Base-by-base conservation (phyloP, 306 rosid genomes). In the Lathyrus aphaca region DNA sequence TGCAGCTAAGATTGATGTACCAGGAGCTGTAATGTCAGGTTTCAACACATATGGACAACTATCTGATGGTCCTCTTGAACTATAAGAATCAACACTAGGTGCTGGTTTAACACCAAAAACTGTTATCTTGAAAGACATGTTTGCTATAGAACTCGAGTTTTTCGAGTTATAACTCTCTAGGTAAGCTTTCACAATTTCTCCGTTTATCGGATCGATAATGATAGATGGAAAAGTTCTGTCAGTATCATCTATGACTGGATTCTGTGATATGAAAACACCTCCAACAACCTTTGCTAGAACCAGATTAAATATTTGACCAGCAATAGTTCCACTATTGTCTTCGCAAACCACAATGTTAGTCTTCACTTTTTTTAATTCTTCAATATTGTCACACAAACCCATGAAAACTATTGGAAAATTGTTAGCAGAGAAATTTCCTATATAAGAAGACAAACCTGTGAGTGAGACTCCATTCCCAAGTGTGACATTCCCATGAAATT, bases 21-120 rank as follows among this genome's bases (percentile, higher is more conserved):
- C 96, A 1, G 96, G 98, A 15, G 96, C 98, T 19, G 75, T 37
- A 25, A 92, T 68, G 38, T 92, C 98, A 0, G 96, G 96, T 74
- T 92, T 92, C 73, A 92, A 62, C 51, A 89, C 83, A 48, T 30
- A 73, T 6, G 95, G 93, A 65, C 85, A 87, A 69, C 86, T 85
- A 3, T n/a, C 58, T 11, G 98, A 89, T 42, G 96, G 98, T 3
- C 96, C 96, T 78, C 93, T 73, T 0, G 96, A 88, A 48, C 93
- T 89, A 69, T 88, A 92, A 38, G 14, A 19, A 46, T 86, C 88
- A 25, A 82, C 86, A 29, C 49, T 62, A 0, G 96, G 98, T 8
- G 92, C 86, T 38, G 89, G 91, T 58, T 51, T 83, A 9, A 50
- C 68, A 1, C 88, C 91, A 0, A 85, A 69, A 49, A 18, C 4